A percentile compares a stretch with the other conserved stretches of the same genome.
phyloP scores from a whole-genome alignment of 495 filamentous ascomycete genomes.

The Aspergillus conjunctus region DNA sequence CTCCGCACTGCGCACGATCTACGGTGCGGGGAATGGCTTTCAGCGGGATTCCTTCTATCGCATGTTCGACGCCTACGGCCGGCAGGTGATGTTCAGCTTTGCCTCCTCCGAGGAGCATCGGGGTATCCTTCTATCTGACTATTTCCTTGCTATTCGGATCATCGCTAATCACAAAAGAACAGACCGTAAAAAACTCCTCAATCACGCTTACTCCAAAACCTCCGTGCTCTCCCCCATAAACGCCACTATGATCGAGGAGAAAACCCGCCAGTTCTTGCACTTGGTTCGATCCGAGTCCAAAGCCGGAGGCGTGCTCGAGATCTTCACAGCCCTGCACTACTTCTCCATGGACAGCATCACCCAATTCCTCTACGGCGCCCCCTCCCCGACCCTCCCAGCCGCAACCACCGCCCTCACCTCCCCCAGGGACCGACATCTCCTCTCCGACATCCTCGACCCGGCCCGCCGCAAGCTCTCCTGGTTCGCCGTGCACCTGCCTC shows the following conservation, averaged over 20 bases:
- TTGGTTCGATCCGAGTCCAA: slow-evolving; percentile 28
- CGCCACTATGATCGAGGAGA: slow-evolving; percentile 29
- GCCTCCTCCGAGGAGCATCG: slow-evolving; percentile 30
- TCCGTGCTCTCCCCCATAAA: slow-evolving; percentile 28
- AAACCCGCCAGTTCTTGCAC: slow-evolving; percentile 32
- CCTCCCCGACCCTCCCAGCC: slow-evolving; percentile 15
- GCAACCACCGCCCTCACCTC: slow-evolving; percentile 28
- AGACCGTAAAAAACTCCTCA: slow-evolving; percentile 44
- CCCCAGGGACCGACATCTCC: slow-evolving; percentile 27
- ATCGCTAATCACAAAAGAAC: neutral
- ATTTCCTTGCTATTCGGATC: neutral
- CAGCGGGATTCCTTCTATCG: slow-evolving; percentile 41
- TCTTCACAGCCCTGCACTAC: slow-evolving; percentile 42
- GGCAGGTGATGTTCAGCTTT: slow-evolving; percentile 42
- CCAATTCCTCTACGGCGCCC: slow-evolving; percentile 33
- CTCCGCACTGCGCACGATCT: slow-evolving; percentile 35
- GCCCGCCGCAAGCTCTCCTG: slow-evolving; percentile 35
- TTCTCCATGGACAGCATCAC: slow-evolving; percentile 47
- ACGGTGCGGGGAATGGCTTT: slow-evolving; percentile 45
- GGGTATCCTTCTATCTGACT: slow-evolving; percentile 7
- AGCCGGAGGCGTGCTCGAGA: slow-evolving; percentile 25
- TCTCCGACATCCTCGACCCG: slow-evolving; percentile 38
- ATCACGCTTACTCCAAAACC: slow-evolving; percentile 42
- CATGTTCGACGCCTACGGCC: slow-evolving; percentile 46
- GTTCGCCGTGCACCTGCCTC: slow-evolving; percentile 38